These are phyloP conservation scores for Clitocybe nebularis DNA, from an alignment of 1,284 basidiomycete genomes.

Conservation along the genomic window DNA sequence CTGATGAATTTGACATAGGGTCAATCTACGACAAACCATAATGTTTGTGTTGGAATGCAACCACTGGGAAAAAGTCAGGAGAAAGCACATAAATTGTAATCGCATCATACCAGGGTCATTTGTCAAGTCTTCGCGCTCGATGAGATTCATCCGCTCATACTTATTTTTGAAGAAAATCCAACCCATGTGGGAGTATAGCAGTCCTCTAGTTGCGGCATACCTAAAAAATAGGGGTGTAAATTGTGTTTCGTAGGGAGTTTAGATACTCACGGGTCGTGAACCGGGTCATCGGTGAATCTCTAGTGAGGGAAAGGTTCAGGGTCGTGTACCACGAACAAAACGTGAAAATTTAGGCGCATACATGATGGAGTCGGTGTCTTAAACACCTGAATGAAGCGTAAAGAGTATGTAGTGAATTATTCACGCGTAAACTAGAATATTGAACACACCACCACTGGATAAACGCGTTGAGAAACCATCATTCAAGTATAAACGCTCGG, in stretches of 20 bases:
- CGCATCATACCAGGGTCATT: constrained; percentile 54
- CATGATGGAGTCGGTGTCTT: constrained; percentile 74
- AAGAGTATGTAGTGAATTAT: too few relatives aligned
- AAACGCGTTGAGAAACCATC: constrained; percentile 7
- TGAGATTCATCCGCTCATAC: constrained; percentile 59
- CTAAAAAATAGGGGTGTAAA: constrained; percentile 27
- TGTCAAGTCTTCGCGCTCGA: constrained; percentile 72
- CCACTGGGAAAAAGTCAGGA: constrained; percentile 44
- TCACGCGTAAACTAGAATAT: constrained; percentile 5
- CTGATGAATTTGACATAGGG: neutral
- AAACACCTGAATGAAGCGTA: constrained; percentile 61
- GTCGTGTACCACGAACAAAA: neutral
- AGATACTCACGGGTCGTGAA: constrained; percentile 62
- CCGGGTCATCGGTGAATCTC: constrained; percentile 73
- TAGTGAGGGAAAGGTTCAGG: constrained; percentile 19
- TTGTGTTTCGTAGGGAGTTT: neutral
- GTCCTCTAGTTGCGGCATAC: constrained; percentile 70
- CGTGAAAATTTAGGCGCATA: constrained; percentile 31
- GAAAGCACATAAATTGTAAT: neutral
- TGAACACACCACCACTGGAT: constrained; percentile 47
- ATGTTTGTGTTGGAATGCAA: constrained; percentile 68
- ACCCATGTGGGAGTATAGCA: constrained; percentile 76
- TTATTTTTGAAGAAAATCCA: constrained; percentile 81
- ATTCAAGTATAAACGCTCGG: constrained; percentile 1
- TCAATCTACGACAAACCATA: constrained; percentile 45